These are phyloP conservation scores for Lachnum nothofagi DNA, from an alignment of 2,329 filamentous ascomycete species.

Conservation along the genomic window DNA sequence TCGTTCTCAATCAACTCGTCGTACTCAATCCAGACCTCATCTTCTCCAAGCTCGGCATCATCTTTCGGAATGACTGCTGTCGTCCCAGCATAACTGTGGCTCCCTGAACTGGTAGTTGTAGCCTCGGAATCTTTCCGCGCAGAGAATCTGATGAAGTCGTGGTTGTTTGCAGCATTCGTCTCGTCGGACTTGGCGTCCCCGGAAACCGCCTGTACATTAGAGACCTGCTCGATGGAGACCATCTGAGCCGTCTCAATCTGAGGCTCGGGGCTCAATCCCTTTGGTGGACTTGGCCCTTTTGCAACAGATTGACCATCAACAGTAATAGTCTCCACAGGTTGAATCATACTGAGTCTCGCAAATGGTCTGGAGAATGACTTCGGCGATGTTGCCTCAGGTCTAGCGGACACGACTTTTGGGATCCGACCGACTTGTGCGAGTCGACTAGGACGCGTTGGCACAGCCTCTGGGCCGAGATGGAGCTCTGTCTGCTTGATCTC, in stretches of 20 bases:
- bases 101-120: constrained; percentile 56
- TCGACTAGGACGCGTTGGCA: constrained; percentile 39
- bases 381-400: constrained; percentile 61
- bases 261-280: constrained; percentile 22
- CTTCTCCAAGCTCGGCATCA: constrained; percentile 68
- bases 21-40: constrained; percentile 94
- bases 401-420: constrained; percentile 69
- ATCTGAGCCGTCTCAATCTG: background rate
- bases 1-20: constrained; percentile 77
- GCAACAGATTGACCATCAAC: constrained; percentile 41
- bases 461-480: constrained; percentile 15
- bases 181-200: constrained; percentile 21
- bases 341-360: constrained; percentile 48
- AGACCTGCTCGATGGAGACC: background rate
- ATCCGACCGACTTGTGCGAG: constrained; percentile 83
- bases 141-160: constrained; percentile 71
- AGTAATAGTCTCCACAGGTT: constrained; percentile 29
- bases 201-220: constrained; percentile 16
- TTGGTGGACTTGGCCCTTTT: constrained; percentile 41
- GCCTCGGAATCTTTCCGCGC: constrained; percentile 66
- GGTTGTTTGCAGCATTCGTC: constrained; percentile 17
- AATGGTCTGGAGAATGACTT: constrained; percentile 87
- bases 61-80: constrained; percentile 62
- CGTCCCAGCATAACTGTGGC: constrained; percentile 53
- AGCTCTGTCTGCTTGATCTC: constrained; percentile 24